Conservation (phyloP, 805 yeast genomes). For the Crinitomyces ghanaensis region DNA sequence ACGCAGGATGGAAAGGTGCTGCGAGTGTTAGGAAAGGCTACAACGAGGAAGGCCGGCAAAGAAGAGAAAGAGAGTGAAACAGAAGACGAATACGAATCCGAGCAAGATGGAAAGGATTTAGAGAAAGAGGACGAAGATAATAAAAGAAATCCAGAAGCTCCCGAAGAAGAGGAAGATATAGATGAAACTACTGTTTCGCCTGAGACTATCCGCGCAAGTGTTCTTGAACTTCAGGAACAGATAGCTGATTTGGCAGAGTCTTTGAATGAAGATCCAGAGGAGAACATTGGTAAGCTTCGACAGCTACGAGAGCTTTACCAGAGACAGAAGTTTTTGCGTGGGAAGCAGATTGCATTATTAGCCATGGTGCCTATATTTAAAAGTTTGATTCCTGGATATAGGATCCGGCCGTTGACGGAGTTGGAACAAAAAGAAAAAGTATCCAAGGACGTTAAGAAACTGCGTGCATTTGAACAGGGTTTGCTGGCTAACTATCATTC, state of each 20-base stretch:
- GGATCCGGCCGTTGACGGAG: constrained; percentile 73
- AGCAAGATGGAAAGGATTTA: constrained; percentile 21
- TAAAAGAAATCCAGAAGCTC: constrained; percentile 20
- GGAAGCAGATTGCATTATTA: constrained; percentile 55
- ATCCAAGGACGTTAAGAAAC: constrained; percentile 64
- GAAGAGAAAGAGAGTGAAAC: constrained; percentile 22
- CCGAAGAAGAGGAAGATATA: constrained; percentile 20
- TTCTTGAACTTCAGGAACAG: constrained; percentile 61
- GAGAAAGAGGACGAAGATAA: constrained; percentile 23
- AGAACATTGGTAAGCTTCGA: constrained; percentile 51
- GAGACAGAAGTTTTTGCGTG: constrained; percentile 38
- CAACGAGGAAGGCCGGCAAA: constrained; percentile 12
- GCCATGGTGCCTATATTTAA: constrained; percentile 80
- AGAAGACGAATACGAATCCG: constrained; percentile 19
- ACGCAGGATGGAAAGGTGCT: constrained; percentile 60
- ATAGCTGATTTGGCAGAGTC: constrained; percentile 71
- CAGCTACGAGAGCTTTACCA: constrained; percentile 30
- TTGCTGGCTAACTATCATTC: constrained; percentile 57
- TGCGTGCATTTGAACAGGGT: constrained; percentile 72
- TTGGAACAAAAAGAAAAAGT: constrained; percentile 73
- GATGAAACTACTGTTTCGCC: constrained; percentile 22
- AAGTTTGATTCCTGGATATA: constrained; percentile 76
- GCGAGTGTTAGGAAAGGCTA: constrained; percentile 37
- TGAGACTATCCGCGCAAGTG: constrained; percentile 30
- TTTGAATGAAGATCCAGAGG: constrained; percentile 83